A percentile compares a stretch with the other conserved stretches of the same genome.
These are phyloP conservation scores for Arthrinium phaeospermum DNA, from an alignment of 2,329 filamentous ascomycete genomes.

Conservation along the genomic window DNA sequence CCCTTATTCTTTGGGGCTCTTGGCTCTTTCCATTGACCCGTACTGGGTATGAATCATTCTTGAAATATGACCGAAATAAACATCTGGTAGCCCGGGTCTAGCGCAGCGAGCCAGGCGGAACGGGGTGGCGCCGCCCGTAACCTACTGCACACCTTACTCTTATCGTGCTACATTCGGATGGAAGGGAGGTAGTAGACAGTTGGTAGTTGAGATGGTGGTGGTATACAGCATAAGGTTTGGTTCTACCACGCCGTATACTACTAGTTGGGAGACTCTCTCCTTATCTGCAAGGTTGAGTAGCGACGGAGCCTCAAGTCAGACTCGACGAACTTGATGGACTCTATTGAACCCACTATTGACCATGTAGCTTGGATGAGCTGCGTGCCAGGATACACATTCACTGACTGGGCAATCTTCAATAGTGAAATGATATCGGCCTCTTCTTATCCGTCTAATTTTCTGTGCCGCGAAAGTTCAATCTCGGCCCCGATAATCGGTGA, in stretches of 20 bases:
- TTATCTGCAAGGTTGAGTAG: background rate
- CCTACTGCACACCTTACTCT: background rate
- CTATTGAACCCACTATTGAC: background rate
- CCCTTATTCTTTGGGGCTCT: background rate
- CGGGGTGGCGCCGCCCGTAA: slow-evolving; percentile 10
- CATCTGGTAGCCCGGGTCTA: background rate
- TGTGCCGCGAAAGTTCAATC: slow-evolving; percentile 3
- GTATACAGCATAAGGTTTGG: background rate
- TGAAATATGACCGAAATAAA: background rate
- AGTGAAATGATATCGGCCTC: background rate
- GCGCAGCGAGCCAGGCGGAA: background rate
- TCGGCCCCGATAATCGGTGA: slow-evolving; percentile 13
- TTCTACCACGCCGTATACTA: background rate
- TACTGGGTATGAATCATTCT: background rate
- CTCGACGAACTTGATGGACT: background rate
- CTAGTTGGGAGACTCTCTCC: background rate
- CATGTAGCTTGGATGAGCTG: background rate
- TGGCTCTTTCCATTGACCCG: background rate
- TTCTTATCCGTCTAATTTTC: background rate
- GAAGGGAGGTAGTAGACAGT: background rate
- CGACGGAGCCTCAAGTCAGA: background rate
- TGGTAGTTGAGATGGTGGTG: background rate
- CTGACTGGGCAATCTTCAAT: background rate
- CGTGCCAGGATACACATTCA: too few species aligned
- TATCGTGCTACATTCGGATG: background rate